Percentiles rank a stretch among this genome's conserved stretches.
These are phyloP conservation scores for Diaporthe ilicicola DNA, from an alignment of 2,329 filamentous ascomycete genomes.

Conservation along the genomic window DNA sequence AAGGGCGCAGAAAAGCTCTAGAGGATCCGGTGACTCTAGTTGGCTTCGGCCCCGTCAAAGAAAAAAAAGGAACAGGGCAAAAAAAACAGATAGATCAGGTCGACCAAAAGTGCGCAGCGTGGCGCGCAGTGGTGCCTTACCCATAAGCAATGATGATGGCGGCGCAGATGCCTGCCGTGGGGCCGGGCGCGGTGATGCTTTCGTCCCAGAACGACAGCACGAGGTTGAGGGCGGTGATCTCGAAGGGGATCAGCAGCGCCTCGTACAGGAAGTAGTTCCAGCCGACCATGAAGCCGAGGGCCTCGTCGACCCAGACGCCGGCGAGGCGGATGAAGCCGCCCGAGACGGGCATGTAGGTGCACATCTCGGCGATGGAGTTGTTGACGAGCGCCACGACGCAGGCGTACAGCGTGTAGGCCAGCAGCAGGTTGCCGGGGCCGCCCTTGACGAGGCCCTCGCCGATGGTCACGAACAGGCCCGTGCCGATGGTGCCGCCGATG, in stretches of 20 bases:
- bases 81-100: neutral
- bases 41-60: neutral
- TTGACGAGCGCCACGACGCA: slow-evolving; percentile 68
- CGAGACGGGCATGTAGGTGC: slow-evolving; percentile 66
- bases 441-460: slow-evolving; percentile 59
- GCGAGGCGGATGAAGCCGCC: slow-evolving; percentile 72
- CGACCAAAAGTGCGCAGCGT: neutral
- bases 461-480: slow-evolving; percentile 69
- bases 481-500: slow-evolving; percentile 66
- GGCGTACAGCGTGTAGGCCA: slow-evolving; percentile 66
- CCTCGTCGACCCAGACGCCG: slow-evolving; percentile 71
- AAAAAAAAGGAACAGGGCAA: neutral
- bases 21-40: slow-evolving; percentile 21
- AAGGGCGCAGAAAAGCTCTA: slow-evolving; percentile 16
- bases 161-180: slow-evolving; percentile 61
- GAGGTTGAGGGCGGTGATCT: slow-evolving; percentile 51
- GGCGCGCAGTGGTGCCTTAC: slow-evolving; percentile 49
- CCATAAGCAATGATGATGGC: slow-evolving; percentile 64
- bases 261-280: slow-evolving; percentile 55
- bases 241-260: slow-evolving; percentile 50
- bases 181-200: slow-evolving; percentile 44
- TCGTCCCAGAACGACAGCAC: slow-evolving; percentile 57
- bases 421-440: slow-evolving; percentile 59
- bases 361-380: slow-evolving; percentile 73
- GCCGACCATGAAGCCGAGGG: slow-evolving; percentile 65